Base-by-base conservation (phyloP, 2,329 filamentous ascomycete species). In the Arthrobotrys sphaeroides region DNA sequence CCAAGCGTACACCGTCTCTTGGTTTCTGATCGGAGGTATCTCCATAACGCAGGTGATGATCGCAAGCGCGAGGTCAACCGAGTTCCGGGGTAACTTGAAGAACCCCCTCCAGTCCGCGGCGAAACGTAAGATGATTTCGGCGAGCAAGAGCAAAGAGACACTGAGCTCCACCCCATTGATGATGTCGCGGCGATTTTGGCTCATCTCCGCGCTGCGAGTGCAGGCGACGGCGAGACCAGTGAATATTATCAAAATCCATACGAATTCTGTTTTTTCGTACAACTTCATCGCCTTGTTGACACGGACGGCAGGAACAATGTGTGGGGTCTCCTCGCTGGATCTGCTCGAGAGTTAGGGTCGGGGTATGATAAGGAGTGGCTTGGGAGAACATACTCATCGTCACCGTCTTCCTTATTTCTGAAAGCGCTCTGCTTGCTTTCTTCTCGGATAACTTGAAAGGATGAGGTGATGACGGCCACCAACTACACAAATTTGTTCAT, bases 391-490 rank as follows among this genome's bases (percentile, higher is more conserved):
- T 67, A 70, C 73, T 43, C n/a, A n/a, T 76, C 81, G 36, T 84
- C 80, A 57, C 86, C 85, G 61, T 87, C 87, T 40, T 92, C 87
- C 69, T 93, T 88, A 10, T 89, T 89, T 3, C 93, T 94, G 82
- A 99, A 99, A 2, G 96, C 95, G 84, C 94, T 97, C 31, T 91
- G 90, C 82, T 91, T 94, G 83, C 93, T 96, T 42, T 79, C 79
- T 84, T 99, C 96, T 77, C 95, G 89, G 79, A 99, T 99, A 78
- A 99, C 92, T 82, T 99, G 95, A 81, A 99, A 99, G 0, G 94
- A 97, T 3, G 95, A 97, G 0, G 95, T 99, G 81, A 99, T 99
- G 80, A 99, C 95, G 2, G 95, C 95, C 80, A 99, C 96, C 51
- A 91, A 83, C 80, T 81, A 57, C 36, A 26, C 36, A 49, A 33